These are phyloP conservation scores for Ophiostoma sp. DNA, from an alignment of 2,329 filamentous ascomycete species.

Conservation along the genomic window DNA sequence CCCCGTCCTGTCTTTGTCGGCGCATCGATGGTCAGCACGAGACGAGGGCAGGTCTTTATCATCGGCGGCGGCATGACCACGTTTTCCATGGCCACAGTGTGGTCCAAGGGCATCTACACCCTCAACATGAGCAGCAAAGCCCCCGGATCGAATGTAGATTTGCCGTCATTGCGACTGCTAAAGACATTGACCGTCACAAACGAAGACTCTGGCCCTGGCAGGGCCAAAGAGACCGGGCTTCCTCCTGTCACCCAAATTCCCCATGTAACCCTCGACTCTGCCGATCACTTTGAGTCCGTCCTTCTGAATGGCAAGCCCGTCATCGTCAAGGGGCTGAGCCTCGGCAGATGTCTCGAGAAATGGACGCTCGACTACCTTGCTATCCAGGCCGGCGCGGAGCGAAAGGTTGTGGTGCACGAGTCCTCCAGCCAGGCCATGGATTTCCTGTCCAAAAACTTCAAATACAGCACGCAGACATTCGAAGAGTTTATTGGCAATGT, in stretches of 20 bases:
- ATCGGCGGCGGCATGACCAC: slow-evolving; percentile 79
- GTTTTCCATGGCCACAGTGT: slow-evolving; percentile 85
- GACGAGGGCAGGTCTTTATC: slow-evolving; percentile 51
- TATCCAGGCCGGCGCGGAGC: slow-evolving; percentile 54
- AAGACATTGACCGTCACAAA: slow-evolving; percentile 22
- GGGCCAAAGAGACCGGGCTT: not conserved
- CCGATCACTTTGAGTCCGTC: slow-evolving; percentile 55
- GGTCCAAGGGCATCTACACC: slow-evolving; percentile 60
- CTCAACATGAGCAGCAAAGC: slow-evolving; percentile 30
- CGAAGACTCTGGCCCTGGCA: not conserved
- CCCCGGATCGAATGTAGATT: too few relatives aligned
- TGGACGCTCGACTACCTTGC: slow-evolving; percentile 69
- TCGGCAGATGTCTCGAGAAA: slow-evolving; percentile 60
- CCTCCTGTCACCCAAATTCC: slow-evolving; percentile 37
- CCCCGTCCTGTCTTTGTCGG: slow-evolving; percentile 66
- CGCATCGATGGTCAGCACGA: slow-evolving; percentile 49
- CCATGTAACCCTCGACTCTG: slow-evolving; percentile 47
- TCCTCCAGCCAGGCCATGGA: slow-evolving; percentile 63
- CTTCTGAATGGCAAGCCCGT: slow-evolving; percentile 55
- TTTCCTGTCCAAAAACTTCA: slow-evolving; percentile 78
- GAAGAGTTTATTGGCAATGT: slow-evolving; percentile 60
- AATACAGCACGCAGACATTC: slow-evolving; percentile 65
- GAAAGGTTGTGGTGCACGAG: slow-evolving; percentile 68
- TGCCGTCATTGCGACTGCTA: slow-evolving; percentile 16
- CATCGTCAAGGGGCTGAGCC: slow-evolving; percentile 58